Evolutionary conservation across 2,329 filamentous ascomycete species (phyloP).

Genomic region (Fusarium liriodendri): DNA sequence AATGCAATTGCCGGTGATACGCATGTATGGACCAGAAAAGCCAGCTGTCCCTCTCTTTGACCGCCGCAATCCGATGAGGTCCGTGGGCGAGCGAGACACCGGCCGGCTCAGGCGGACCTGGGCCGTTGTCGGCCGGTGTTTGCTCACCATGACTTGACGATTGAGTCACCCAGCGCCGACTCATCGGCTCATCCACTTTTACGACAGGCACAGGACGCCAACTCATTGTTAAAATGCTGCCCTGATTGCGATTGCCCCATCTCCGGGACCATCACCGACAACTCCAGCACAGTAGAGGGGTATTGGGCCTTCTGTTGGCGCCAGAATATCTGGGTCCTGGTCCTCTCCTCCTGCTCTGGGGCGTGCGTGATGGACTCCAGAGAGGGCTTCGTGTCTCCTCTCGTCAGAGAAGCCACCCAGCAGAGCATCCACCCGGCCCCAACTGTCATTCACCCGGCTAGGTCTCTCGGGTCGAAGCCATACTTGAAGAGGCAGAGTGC

Average conservation of each 20-base stretch:
- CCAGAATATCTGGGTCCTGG: constrained; percentile 29
- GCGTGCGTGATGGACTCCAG: constrained; percentile 16
- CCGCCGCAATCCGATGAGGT: constrained; percentile 12
- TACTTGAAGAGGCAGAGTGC: constrained; percentile 27
- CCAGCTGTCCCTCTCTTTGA: constrained; percentile 19
- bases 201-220: neutral
- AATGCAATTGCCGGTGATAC: constrained; percentile 29
- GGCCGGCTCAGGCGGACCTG: neutral
- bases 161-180: constrained; percentile 6
- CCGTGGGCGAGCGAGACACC: constrained; percentile 9
- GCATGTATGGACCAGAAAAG: constrained; percentile 5
- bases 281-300: constrained; percentile 15
- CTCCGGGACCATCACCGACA: constrained; percentile 21
- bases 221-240: constrained; percentile 9
- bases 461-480: constrained; percentile 27
- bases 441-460: constrained; percentile 39
- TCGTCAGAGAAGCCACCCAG: constrained; percentile 15
- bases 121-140: constrained; percentile 4
- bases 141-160: constrained; percentile 6
- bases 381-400: constrained; percentile 31
- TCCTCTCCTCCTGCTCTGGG: neutral
- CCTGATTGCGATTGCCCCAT: neutral
- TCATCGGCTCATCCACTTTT: constrained; percentile 12
- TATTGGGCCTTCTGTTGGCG: constrained; percentile 29
- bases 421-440: constrained; percentile 31